These are phyloP conservation scores for Trametes hirsuta DNA, from an alignment of 1,284 basidiomycete species.

Conservation along the genomic window DNA sequence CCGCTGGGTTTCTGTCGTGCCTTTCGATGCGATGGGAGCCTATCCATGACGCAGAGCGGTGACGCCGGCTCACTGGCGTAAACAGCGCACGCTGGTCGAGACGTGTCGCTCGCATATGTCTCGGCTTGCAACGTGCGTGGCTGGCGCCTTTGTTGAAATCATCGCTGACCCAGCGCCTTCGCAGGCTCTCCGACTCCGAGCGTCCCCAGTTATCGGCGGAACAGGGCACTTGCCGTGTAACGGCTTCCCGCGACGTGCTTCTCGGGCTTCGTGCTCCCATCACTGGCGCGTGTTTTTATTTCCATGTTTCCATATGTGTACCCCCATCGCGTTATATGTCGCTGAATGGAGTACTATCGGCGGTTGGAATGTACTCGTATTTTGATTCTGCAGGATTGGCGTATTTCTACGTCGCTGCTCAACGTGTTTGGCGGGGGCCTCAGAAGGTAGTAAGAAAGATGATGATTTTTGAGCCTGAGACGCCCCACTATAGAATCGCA, in stretches of 20 bases:
- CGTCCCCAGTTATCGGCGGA: slow-evolving; percentile 7
- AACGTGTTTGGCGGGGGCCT: too few relatives aligned
- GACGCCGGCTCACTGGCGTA: slow-evolving; percentile 1
- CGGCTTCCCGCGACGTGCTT: slow-evolving; percentile 6
- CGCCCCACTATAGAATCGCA: too few relatives aligned
- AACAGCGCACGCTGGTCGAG: background rate
- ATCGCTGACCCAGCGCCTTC: background rate
- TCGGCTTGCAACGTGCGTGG: slow-evolving; percentile 7
- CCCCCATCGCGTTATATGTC: too few relatives aligned
- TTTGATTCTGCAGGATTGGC: too few relatives aligned
- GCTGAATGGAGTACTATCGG: too few relatives aligned
- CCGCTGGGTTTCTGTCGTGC: slow-evolving; percentile 1
- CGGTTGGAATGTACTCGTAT: too few relatives aligned
- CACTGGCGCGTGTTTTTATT: slow-evolving; percentile 6
- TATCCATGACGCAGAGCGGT: background rate
- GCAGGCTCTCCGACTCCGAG: slow-evolving; percentile 8
- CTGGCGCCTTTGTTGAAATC: background rate
- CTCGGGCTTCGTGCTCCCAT: slow-evolving; percentile 13
- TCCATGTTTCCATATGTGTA: background rate
- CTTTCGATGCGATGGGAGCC: background rate
- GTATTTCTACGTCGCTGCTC: too few relatives aligned
- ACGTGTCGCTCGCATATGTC: background rate
- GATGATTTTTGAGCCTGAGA: too few relatives aligned
- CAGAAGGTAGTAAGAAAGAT: too few relatives aligned
- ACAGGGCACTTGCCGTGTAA: background rate